These are phyloP conservation scores for Lichtheimia corymbifera DNA, from an alignment of 371 early-diverging fungal genomes.

Conservation along the genomic window DNA sequence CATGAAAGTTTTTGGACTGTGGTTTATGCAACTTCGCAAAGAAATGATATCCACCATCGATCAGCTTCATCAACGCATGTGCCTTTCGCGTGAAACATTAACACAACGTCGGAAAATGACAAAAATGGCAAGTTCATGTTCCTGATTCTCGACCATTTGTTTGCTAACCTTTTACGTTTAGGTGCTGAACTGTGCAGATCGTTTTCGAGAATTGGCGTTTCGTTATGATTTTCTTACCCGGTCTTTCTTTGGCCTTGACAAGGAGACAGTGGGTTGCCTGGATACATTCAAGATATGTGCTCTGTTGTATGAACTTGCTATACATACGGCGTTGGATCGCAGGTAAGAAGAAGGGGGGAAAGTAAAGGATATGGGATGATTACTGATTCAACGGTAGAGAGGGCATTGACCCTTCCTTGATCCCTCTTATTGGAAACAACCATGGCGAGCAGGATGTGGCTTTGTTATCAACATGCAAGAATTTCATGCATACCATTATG, in stretches of 20 bases:
- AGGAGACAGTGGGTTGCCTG: conserved; percentile 20
- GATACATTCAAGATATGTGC: conserved; percentile 34
- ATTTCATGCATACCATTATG: conserved; percentile 24
- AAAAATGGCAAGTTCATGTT: neutral
- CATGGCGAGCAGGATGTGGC: neutral
- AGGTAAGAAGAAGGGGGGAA: conserved; percentile 6
- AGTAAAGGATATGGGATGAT: too few species aligned
- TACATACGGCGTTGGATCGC: conserved; percentile 18
- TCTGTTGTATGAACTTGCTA: conserved; percentile 33
- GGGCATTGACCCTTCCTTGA: conserved; percentile 29
- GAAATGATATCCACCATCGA: conserved; percentile 27
- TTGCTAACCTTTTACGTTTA: neutral
- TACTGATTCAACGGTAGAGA: neutral
- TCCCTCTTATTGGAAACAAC: conserved; percentile 22
- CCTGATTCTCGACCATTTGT: too few species aligned
- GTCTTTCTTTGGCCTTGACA: conserved; percentile 24
- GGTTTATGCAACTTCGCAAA: conserved; percentile 41
- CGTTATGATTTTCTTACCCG: conserved; percentile 35
- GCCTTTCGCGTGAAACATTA: neutral
- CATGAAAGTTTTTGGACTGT: conserved; percentile 19
- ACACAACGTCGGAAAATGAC: neutral
- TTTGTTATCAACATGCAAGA: conserved; percentile 12
- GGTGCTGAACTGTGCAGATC: neutral
- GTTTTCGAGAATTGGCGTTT: conserved; percentile 30
- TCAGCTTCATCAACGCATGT: neutral